Conservation (phyloP, 345 rosid species). For the Pelargonium nanum region DNA sequence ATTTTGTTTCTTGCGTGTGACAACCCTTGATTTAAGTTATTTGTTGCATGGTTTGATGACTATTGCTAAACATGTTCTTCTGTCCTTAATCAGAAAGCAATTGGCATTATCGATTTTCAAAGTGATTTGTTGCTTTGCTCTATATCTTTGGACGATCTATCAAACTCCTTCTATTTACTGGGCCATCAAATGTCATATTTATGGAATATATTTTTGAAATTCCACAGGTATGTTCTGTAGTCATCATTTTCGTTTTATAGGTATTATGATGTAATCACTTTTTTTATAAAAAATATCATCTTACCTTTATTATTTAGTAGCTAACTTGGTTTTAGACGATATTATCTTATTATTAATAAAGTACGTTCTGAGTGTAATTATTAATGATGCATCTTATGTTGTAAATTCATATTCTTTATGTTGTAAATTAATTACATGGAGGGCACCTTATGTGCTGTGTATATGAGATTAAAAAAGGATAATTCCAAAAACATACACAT, state of each 20-base stretch:
- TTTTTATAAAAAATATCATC: too few relatives aligned
- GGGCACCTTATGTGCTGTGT: too few relatives aligned
- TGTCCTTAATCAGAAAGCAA: slow-evolving; percentile 33
- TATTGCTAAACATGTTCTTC: background rate
- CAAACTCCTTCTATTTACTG: slow-evolving; percentile 38
- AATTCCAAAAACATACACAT: too few relatives aligned
- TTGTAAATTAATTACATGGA: too few relatives aligned
- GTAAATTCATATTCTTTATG: too few relatives aligned
- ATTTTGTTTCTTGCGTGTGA: slow-evolving; percentile 24
- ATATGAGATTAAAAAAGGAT: too few relatives aligned
- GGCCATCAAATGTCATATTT: slow-evolving; percentile 60
- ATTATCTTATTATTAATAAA: too few relatives aligned
- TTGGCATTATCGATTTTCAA: slow-evolving; percentile 26
- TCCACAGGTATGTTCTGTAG: slow-evolving; percentile 57
- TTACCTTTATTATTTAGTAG: too few relatives aligned
- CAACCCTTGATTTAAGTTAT: slow-evolving; percentile 3
- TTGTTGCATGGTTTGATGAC: slow-evolving; percentile 7
- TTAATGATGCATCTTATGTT: too few relatives aligned
- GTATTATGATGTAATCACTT: too few relatives aligned
- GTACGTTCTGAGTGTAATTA: too few relatives aligned
- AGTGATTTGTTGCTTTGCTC: slow-evolving; percentile 33
- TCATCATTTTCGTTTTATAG: background rate
- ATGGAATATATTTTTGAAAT: slow-evolving; percentile 69
- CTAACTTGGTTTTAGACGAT: too few relatives aligned
- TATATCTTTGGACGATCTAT: slow-evolving; percentile 39